Base-by-base conservation (phyloP, 2,329 filamentous ascomycete genomes). In the Fusarium sp. region DNA sequence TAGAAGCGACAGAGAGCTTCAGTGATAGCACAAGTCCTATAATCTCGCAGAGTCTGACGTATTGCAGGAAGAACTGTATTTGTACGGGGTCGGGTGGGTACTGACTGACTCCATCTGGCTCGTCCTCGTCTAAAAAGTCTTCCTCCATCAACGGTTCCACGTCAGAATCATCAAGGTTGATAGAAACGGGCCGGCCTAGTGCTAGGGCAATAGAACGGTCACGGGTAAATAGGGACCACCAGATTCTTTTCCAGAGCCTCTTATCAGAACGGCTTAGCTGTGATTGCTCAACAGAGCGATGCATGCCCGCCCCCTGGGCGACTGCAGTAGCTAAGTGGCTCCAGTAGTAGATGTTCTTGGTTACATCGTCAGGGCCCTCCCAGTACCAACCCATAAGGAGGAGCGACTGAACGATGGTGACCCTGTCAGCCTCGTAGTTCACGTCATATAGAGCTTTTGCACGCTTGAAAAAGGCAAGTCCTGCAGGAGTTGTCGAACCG, bases 291-390 rank as follows among this genome's bases (percentile, higher is more conserved):
- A 98, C 96, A 73, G 93, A 97, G 76, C 96, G 88, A 80, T 99
- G 95, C 95, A 99, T 98, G 50, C 95, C 95, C 8, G 94, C 97
- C 12, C 96, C 96, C 77, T 98, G 95, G 8, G 95, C 96, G 37
- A 98, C 94, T 52, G 97, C 94, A 46, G 94, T 97, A 47, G 95
- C 96, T 46, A 98, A 94, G 70, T 95, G 88, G 60, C 91, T 98
- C 95, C 95, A 99, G 83, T 98, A 98, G 77, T 98, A 99, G 20
- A 98, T 96, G 73, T 99, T 99, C 79, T 98, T 98, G 8, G 95
- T 98, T 23, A 99, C 95, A 81, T 99, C 95, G 83, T 99, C 95
- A 7, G 95, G 95, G 0, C 94, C 95, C 82, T 98, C 95, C 95
- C 95, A 98, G 80, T 98, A 98, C 95, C 96, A 98, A 28, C 95